Evolutionary conservation across 306 rosid genomes (phyloP).

Genomic region (Coriaria nepalensis): DNA sequence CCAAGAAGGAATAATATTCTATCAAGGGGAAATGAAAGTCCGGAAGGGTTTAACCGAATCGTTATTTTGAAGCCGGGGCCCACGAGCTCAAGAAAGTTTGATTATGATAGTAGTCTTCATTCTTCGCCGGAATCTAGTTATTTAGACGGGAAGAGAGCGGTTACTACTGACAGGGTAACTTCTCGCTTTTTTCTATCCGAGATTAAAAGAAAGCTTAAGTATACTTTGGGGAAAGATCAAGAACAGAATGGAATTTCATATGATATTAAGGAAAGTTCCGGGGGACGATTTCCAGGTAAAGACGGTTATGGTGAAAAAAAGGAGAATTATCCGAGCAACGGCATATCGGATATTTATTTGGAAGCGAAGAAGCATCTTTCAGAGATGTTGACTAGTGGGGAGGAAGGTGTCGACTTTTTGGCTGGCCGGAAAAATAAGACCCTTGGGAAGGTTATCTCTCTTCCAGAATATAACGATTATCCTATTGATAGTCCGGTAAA

Average conservation of each 20-base stretch:
- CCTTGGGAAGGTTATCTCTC: slow-evolving; percentile 81
- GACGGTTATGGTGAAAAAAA: slow-evolving; percentile 45
- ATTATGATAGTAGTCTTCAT: no score
- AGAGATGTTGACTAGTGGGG: slow-evolving; percentile 56
- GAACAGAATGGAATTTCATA: slow-evolving; percentile 35
- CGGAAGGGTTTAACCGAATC: no score
- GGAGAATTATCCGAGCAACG: slow-evolving; percentile 30
- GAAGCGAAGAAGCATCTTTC: slow-evolving; percentile 81
- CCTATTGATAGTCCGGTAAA: slow-evolving; percentile 69
- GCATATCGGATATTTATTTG: slow-evolving; percentile 46
- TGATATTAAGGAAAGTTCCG: no score
- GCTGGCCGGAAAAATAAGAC: slow-evolving; percentile 45
- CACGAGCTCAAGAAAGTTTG: no score
- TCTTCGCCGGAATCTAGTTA: no score
- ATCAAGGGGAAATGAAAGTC: no score
- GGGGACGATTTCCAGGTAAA: slow-evolving; percentile 59
- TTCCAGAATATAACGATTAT: slow-evolving; percentile 64
- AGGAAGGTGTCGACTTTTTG: slow-evolving; percentile 38
- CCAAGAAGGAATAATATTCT: no score
- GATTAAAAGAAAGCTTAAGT: slow-evolving; percentile 64
- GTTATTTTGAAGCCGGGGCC: no score
- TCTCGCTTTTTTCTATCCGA: slow-evolving; percentile 72
- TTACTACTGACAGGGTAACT: slow-evolving; percentile 39
- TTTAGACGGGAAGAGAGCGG: no score
- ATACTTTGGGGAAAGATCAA: slow-evolving; percentile 79